phyloP scores from a whole-genome alignment of 176 grass and related monocot species.

The Bonia amplexicaulis region DNA sequence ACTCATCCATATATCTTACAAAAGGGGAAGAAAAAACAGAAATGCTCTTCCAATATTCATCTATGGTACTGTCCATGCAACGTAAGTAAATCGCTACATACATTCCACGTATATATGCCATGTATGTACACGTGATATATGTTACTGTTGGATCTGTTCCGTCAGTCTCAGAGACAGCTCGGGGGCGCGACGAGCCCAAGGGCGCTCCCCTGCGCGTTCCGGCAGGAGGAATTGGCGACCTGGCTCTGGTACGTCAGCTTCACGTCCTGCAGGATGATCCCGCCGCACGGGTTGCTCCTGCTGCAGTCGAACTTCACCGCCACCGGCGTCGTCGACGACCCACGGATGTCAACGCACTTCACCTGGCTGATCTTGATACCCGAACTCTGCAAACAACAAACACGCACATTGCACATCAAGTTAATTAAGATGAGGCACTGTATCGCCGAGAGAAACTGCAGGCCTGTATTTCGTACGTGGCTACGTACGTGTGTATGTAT shows the following conservation, averaged over 20 bases:
- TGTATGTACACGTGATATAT: too few species aligned
- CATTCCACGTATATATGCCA: not conserved
- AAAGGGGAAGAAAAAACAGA: not conserved
- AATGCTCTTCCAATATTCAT: not conserved
- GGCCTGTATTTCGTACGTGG: too few species aligned
- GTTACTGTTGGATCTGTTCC: too few species aligned
- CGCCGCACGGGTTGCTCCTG: conserved; percentile 72
- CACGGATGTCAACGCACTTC: conserved; percentile 47
- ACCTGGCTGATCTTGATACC: conserved; percentile 74
- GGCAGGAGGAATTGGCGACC: conserved; percentile 41
- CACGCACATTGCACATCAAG: too few species aligned
- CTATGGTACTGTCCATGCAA: not conserved
- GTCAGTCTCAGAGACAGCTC: conserved; percentile 50
- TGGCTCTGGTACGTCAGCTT: conserved; percentile 44
- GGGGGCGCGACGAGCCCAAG: conserved; percentile 50
- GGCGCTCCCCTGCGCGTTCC: conserved; percentile 50
- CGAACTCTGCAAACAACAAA: conserved; percentile 30
- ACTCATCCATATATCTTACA: not conserved
- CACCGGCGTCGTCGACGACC: conserved; percentile 59
- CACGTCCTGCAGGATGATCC: conserved; percentile 64
- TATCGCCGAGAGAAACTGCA: too few species aligned
- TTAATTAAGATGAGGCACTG: not conserved
- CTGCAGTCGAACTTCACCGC: conserved; percentile 83
- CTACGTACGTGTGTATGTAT: too few species aligned
- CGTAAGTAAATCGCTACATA: not conserved